These are phyloP conservation scores for Phialophora macrospora DNA, from an alignment of 2,329 filamentous ascomycete genomes.

Conservation along the genomic window DNA sequence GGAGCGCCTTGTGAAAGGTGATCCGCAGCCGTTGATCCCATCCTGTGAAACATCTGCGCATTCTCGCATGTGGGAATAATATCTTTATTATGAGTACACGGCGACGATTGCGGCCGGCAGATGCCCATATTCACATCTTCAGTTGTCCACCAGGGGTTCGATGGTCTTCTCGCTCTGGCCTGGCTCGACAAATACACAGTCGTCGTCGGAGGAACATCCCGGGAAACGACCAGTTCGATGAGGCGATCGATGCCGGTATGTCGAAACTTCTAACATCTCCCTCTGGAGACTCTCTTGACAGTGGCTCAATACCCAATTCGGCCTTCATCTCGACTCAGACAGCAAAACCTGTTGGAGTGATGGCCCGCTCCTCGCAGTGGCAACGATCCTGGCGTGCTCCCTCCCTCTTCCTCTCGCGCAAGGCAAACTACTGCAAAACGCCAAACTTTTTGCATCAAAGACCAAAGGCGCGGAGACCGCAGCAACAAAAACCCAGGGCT, in stretches of 20 bases:
- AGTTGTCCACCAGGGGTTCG: constrained; percentile 7
- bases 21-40: background rate
- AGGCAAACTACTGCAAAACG: constrained; percentile 22
- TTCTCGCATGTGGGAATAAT: constrained; percentile 16
- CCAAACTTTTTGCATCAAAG: constrained; percentile 33
- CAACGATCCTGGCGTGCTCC: constrained; percentile 21
- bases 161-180: constrained; percentile 1
- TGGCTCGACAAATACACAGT: background rate
- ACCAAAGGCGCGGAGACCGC: constrained; percentile 7
- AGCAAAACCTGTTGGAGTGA: constrained; percentile 13
- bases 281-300: background rate
- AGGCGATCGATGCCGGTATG: background rate
- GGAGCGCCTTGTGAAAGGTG: background rate
- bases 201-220: background rate
- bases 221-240: background rate
- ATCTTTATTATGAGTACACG: constrained; percentile 36
- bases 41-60: constrained; percentile 5
- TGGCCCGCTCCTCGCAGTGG: constrained; percentile 11
- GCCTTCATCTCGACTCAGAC: constrained; percentile 7
- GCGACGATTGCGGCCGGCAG: constrained; percentile 28
- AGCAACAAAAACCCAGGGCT: constrained; percentile 12
- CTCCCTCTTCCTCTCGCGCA: constrained; percentile 17
- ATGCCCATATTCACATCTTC: constrained; percentile 30
- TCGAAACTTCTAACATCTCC: background rate
- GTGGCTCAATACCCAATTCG: constrained; percentile 14